A percentile compares a stretch with the other conserved stretches of the same genome.
phyloP scores from a whole-genome alignment of 495 filamentous ascomycete genomes.

The Chlorociboria aeruginascens region DNA sequence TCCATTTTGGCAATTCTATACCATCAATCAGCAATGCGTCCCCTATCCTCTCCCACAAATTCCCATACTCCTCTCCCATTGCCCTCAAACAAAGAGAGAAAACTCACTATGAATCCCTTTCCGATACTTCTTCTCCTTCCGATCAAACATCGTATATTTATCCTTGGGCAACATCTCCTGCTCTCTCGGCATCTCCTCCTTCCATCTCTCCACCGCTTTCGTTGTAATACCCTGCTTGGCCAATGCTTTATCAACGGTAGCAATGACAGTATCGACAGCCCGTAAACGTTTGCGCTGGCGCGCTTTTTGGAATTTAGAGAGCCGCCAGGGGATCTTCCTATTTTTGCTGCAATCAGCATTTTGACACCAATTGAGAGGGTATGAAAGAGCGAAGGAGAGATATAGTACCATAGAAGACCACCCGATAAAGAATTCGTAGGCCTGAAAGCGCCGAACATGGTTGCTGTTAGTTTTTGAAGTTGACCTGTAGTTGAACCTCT shows the following conservation, averaged over 20 bases:
- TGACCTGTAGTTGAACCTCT: too few relatives aligned
- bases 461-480: constrained; percentile 1
- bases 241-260: constrained; percentile 63
- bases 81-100: not conserved
- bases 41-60: too few relatives aligned
- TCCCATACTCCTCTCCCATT: too few relatives aligned
- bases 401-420: constrained; percentile 68
- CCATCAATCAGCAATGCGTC: not conserved
- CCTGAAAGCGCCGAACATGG: constrained; percentile 75
- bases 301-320: constrained; percentile 79
- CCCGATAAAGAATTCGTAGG: constrained; percentile 61
- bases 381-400: not conserved
- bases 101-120: constrained; percentile 93
- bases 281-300: constrained; percentile 80
- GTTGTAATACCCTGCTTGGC: constrained; percentile 54
- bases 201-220: constrained; percentile 76
- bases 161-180: constrained; percentile 91
- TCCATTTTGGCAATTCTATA: constrained; percentile 89
- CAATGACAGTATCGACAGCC: constrained; percentile 73
- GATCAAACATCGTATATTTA: constrained; percentile 96
- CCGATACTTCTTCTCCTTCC: constrained; percentile 88
- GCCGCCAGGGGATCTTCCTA: constrained; percentile 97
- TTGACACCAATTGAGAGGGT: not conserved
- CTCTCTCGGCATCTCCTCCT: constrained; percentile 89
- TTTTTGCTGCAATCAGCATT: not conserved